Base-by-base conservation (phyloP, 2,329 filamentous ascomycete species). In the Microdochium bolleyi region DNA sequence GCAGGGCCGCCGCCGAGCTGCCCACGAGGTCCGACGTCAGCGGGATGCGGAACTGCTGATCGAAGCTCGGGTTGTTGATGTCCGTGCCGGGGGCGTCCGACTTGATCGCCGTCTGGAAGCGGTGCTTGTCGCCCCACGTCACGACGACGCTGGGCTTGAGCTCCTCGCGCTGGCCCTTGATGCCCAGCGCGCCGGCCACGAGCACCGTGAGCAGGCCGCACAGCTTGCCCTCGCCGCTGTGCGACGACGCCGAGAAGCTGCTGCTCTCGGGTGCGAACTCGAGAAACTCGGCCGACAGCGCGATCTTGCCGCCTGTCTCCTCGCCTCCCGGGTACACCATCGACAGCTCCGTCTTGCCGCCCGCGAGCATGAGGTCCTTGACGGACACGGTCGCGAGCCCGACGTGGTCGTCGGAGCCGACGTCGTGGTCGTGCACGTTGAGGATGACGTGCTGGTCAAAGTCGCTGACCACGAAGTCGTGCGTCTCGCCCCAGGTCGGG, bases 391-490 rank as follows among this genome's bases (percentile, higher is more conserved):
- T 63, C 2, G 68, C 67, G 53, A 72, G 62, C 48, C 73, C 75
- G 50, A 76, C 74, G 57, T 78, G 78, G 59, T 69, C 71, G 21
- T 69, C 67, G 19, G 74, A 74, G n/a, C 74, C 77, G 5, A 72
- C 58, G 52, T 77, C 74, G 11, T 73, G 67, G 52, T 77, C 74
- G 37, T 73, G 60, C 21, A 77, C 61, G 27, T 75, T 70, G 24
- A 73, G 38, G 3, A 63, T 52, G 51, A 77, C 68, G 24, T 50
- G 51, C 54, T 77, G 74, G 44, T 76, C 73, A 55, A 67, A 66
- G 55, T 77, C 74, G 9, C 65, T 60, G 2, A 77, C 67, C 2
- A 76, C 62, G 60, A 77, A 77, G 57, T 77, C 73, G 55, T 72
- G 68, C 2, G 71, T 73, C 60, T 77, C 73, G 57, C 75, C 71